Evolutionary conservation across 2,329 filamentous ascomycete species (phyloP), one percentile per base, ranked within the genome.

Genomic region (Alternaria angustiovoidea): DNA sequence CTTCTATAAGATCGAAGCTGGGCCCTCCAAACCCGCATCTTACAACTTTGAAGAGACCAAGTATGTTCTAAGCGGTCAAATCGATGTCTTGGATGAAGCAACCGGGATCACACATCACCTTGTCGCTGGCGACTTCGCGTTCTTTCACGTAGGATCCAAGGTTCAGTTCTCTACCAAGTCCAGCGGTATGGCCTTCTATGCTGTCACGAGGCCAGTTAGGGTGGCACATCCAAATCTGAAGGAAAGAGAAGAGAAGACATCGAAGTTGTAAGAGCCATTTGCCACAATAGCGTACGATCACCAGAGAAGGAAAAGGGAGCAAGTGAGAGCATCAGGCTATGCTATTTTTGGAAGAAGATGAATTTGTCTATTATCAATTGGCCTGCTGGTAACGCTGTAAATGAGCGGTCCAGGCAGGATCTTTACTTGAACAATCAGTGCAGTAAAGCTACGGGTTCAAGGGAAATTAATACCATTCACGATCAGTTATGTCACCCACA

Each of bases 21-120:
- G 67, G 5, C 67, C 66, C 5, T 39, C 64, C 2, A 51, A 62
- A 20, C 62, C 62, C 1, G 64, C 66, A 1, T 34, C 54, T 20
- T 70, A 70, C 59, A 59, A 44, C 1, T 70, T 66, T 26, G 67
- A 69, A 38, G 67, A 70, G 24, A 61, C 62, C 3, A 70, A 68
- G 11, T 70, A 67, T 44, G 60, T 70, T 0, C 57, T 70, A 1
- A 62, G 55, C 14, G 67, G 66, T 1, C 64, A 38, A 38, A 68
- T 70, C 11, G 67, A 68, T 20, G 54, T 70, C 22, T 24, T 67
- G 26, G 67, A 70, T 16, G 61, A 66, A 20, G 66, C 62, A 20
- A 70, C 64, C 2, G 64, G 66, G 1, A 61, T 67, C 9, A 60
- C 62, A 20, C 66, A 69, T 44, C 67, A 67, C 24, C 48, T 70